These are phyloP conservation scores for Psilocybe mexicana DNA, from an alignment of 1,284 basidiomycete species.

Conservation along the genomic window DNA sequence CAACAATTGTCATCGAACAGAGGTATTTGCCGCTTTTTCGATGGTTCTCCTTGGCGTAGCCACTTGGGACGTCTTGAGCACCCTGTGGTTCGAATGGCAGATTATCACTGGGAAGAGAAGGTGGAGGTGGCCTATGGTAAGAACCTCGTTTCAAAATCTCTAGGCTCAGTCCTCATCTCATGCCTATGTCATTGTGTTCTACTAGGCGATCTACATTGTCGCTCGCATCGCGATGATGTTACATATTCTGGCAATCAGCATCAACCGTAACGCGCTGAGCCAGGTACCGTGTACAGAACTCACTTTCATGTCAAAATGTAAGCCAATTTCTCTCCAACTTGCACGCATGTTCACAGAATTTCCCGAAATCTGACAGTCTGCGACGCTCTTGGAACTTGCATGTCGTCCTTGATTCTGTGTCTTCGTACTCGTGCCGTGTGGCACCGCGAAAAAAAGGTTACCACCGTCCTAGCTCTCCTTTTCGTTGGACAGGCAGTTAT, in stretches of 20 bases:
- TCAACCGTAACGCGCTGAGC: conserved; percentile 33
- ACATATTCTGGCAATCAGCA: conserved; percentile 33
- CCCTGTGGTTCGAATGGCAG: conserved; percentile 32
- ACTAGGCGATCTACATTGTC: conserved; percentile 30
- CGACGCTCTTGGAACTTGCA: conserved; percentile 34
- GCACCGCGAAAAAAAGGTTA: conserved; percentile 28
- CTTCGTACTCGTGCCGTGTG: conserved; percentile 35
- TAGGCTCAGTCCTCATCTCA: background rate
- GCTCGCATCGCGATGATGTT: conserved; percentile 33
- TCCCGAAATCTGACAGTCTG: conserved; percentile 21
- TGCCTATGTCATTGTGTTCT: background rate
- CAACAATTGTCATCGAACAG: conserved; percentile 13
- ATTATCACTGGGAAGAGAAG: conserved; percentile 29
- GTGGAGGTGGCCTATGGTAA: conserved; percentile 36
- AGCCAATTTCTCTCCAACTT: background rate
- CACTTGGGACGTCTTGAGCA: conserved; percentile 32
- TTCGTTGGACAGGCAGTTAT: conserved; percentile 31
- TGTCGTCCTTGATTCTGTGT: conserved; percentile 33
- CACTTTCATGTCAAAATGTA: conserved; percentile 35
- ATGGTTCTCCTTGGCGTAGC: conserved; percentile 32
- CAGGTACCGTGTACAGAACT: conserved; percentile 34
- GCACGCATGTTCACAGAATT: background rate
- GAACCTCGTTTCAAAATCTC: conserved; percentile 1
- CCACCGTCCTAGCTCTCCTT: conserved; percentile 22
- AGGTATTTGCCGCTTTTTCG: conserved; percentile 30